A percentile compares a stretch with the other conserved stretches of the same genome.
Conservation (phyloP, 2,329 filamentous ascomycete genomes). For the Colletotrichum sp. region DNA sequence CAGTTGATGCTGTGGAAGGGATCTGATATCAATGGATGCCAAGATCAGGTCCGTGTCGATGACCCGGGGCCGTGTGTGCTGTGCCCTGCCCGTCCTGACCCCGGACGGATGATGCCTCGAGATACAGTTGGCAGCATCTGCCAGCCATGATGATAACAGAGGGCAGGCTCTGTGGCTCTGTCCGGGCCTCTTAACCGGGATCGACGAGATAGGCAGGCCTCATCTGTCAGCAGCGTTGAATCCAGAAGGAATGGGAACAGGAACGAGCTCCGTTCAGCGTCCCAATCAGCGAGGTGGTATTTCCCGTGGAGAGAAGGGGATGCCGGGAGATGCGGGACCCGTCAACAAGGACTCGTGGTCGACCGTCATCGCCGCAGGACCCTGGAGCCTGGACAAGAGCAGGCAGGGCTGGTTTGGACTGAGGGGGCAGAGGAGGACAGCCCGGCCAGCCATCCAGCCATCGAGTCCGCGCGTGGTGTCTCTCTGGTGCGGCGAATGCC, state of each 20-base stretch:
- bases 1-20: not conserved
- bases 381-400: not conserved
- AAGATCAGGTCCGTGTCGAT: not conserved
- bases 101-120: not conserved
- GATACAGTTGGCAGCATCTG: not conserved
- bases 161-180: not conserved
- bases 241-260: not conserved
- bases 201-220: not conserved
- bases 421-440: not conserved
- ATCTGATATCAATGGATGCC: not conserved
- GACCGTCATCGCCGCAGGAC: not conserved
- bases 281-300: not conserved
- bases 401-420: slow-evolving; percentile 5
- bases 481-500: not conserved
- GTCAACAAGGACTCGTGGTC: not conserved
- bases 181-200: not conserved
- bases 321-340: not conserved
- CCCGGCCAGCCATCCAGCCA: not conserved
- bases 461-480: not conserved
- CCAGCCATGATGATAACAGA: not conserved
- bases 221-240: not conserved
- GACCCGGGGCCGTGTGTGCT: not conserved
- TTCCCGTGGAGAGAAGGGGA: not conserved
- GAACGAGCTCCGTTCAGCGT: not conserved
- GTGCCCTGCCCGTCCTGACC: not conserved